Base-by-base conservation (phyloP, 148 eudicot genomes). In the Camellia lanceoleosa region DNA sequence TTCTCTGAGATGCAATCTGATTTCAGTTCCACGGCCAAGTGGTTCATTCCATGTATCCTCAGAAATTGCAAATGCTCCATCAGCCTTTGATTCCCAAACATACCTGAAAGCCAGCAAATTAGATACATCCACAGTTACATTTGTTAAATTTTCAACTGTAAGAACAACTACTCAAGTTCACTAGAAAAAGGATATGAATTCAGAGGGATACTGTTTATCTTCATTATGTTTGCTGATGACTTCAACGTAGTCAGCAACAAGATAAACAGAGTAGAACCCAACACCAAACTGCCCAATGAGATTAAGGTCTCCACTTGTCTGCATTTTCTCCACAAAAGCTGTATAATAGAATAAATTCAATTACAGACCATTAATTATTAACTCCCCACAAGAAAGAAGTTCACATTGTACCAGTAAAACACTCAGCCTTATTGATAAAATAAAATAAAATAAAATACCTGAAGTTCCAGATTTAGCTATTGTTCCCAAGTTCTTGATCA, bases 261-360 rank as follows among this genome's bases (percentile, higher is more conserved):
- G 99, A 83, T 95, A 95, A 43, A 95, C 99, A 0, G 99, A 95
- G 85, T 95, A 95, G 83, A 95, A 95, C 58, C 99, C 99, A 81
- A 95, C 99, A 84, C 99, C 99, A 83, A 95, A 95, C 78, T 95
- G 99, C 41, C 99, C 99, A 79, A 95, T 95, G 49, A 95, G 88
- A 89, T 95, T 95, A 59, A 95, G 91, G 81, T 95, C 99, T 54
- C 99, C 99, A 83, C 99, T 91, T 42, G 98, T 88, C 85, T 93
- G 99, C 98, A 95, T 92, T 85, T 95, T 95, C 91, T 95, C 99
- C 84, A 95, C 98, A 74, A 95, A 95, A 82, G 99, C 99, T 95
- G 88, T 42, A 81, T 11, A 79, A 19, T 55, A 65, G 44, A n/a
- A 61, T 41, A 2, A 47, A 81, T 68, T 61, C 20, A 70, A 67